Evolutionary conservation across 495 filamentous ascomycete genomes (phyloP).

Genomic region (Trypethelium eluteriae): DNA sequence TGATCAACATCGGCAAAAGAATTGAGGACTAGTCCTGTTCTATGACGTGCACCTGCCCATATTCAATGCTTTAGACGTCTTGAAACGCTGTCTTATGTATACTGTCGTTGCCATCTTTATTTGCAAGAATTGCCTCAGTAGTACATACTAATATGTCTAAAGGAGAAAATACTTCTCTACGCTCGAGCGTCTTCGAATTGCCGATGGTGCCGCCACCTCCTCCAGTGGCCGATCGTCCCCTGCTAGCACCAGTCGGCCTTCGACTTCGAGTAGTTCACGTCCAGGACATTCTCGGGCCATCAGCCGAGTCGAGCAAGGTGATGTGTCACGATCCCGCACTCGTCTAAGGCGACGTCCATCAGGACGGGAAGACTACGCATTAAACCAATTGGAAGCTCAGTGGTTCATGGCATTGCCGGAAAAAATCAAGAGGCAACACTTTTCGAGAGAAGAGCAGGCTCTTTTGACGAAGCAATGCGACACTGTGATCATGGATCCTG

Average conservation of each 20-base stretch:
- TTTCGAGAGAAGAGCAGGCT: constrained; percentile 65
- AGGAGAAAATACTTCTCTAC: constrained; percentile 35
- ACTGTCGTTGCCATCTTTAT: no score
- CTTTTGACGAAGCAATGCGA: constrained; percentile 51
- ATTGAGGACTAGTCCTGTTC: neutral
- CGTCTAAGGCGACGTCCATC: neutral
- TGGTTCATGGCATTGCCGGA: constrained; percentile 65
- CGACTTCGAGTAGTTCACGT: neutral
- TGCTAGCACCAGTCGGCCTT: neutral
- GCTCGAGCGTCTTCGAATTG: constrained; percentile 32
- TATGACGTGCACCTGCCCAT: no score
- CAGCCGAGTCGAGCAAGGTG: neutral
- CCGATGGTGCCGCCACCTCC: constrained; percentile 16
- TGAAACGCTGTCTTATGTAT: no score
- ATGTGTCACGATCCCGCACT: neutral
- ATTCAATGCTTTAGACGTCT: no score
- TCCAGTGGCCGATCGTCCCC: neutral
- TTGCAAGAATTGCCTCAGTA: no score
- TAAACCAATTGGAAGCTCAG: constrained; percentile 42
- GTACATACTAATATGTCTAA: no score
- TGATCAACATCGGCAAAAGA: constrained; percentile 1
- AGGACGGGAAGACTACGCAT: neutral
- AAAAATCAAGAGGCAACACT: constrained; percentile 62
- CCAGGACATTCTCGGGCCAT: neutral
- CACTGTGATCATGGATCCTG: constrained; percentile 59